Base-by-base conservation (phyloP, 2,329 filamentous ascomycete genomes). In the Ophiostoma piceae region DNA sequence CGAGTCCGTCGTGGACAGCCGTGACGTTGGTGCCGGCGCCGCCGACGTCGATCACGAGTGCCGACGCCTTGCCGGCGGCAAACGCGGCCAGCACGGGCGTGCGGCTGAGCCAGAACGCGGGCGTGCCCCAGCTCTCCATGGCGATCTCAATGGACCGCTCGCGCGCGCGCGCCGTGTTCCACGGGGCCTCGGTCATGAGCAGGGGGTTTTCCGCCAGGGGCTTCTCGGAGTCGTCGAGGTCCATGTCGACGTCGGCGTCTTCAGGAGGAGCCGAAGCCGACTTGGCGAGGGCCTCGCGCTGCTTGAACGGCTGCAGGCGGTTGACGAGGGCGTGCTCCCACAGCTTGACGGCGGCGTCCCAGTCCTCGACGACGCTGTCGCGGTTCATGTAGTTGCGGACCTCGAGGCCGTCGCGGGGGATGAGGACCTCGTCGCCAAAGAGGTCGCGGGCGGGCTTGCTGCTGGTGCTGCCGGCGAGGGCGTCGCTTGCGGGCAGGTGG, bases 131-230 rank as follows among this genome's bases (percentile, higher is more conserved):
- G 77, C 88, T 92, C 84, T 99, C 95, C 90, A 99, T 97, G 71
- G 92, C 93, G 73, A 98, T 88, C 82, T 99, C 95, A 76, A 97
- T 94, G 57, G 90, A 90, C 85, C 95, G 96, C 82, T 99, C 95
- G 71, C 96, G 86, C 71, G 91, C 88, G 82, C 97, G 97, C 62
- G 87, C 80, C 35, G 88, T 85, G 80, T 97, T 98, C 94, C 94
- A 98, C 12, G 92, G 91, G 16, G 94, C 91, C 80, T 99, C 95
- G 0, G 92, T 97, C 87, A 99, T 90, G 71, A 99, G 84, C 72
- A 99, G 82, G 8, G 95, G 96, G 79, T 92, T 95, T 79, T 98
- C 95, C 67, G 90, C 87, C 72, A 99, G 84, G 8, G 92, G 88
- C 80, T 93, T 95, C n/a, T n/a, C n/a, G n/a, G n/a, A n/a, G n/a